Base-by-base conservation (phyloP, 2,329 filamentous ascomycete species). In the Emergomyces pasteurianus region DNA sequence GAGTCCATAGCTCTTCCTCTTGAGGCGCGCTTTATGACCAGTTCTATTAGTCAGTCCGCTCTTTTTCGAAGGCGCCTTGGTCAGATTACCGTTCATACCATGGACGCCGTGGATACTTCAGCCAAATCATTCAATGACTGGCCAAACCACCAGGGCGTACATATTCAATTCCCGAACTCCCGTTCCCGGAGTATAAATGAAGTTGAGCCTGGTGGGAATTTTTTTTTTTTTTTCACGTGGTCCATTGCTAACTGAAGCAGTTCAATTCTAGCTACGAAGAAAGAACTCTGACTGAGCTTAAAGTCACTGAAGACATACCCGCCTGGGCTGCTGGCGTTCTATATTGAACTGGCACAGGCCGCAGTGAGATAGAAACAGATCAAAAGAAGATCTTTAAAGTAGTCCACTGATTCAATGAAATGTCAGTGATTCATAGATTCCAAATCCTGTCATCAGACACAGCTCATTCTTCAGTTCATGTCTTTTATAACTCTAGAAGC, bases 391-490 rank as follows among this genome's bases (percentile, higher is more conserved):
- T 79, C 0, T 85, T 86, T 67, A 77, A 79, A 38, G 78, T 86
- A 14, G 82, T 80, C 0, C 89, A 94, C 71, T 94, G 89, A 89
- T 94, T 94, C 66, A 89, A 94, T 69, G 87, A 87, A 6, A 84
- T 90, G 62, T 81, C 84, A 2, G 83, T 88, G 60, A 79, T 84
- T 0, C 88, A 92, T 73, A 84, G 83, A 34, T 92, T 92, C 69
- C 80, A 89, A 61, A 87, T 92, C 38, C 67, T 83, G 2, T 70
- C 80, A 0, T 64, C 78, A 0, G 67, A 69, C 1, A 67, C 73
- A 3, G 65, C 69, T 0, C 61, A 73, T 21, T 67, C 62, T 34
- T 69, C 68, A 5, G 63, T 70, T 10, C 74, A 76, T 40, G 86
- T 92, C 2, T 76, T 80, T 26, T 92, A 92, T 71, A 86, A 86